phyloP scores from a whole-genome alignment of 1,284 basidiomycete genomes.

The Boletellus deceptivus region DNA sequence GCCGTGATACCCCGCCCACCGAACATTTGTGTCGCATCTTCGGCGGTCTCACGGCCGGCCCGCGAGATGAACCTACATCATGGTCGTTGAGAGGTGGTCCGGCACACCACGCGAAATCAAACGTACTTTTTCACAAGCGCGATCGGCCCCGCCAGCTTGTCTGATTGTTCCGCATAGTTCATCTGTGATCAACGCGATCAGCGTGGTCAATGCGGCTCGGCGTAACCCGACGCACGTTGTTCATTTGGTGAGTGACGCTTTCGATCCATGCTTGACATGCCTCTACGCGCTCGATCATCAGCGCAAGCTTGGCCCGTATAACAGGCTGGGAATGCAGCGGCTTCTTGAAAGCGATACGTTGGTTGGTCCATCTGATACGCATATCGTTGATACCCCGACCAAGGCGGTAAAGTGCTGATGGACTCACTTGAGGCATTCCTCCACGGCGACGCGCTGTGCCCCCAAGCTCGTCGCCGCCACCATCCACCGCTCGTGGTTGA shows the following conservation, averaged over 20 bases:
- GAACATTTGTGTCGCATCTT: conserved; percentile 65
- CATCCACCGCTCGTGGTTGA: conserved; percentile 88
- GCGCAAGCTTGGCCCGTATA: conserved; percentile 83
- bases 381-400: conserved; percentile 1
- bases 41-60: conserved; percentile 68
- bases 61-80: conserved; percentile 58
- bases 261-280: conserved; percentile 90
- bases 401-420: not conserved
- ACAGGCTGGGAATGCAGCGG: conserved; percentile 90
- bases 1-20: conserved; percentile 60
- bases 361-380: conserved; percentile 67
- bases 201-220: not conserved
- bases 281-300: conserved; percentile 89
- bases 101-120: not conserved
- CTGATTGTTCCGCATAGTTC: conserved; percentile 79
- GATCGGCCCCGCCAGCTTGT: conserved; percentile 71
- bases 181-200: conserved; percentile 45
- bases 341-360: conserved; percentile 85
- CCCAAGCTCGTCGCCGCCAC: conserved; percentile 71
- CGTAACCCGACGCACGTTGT: conserved; percentile 57
- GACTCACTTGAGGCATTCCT: conserved; percentile 74
- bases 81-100: not conserved
- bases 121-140: conserved; percentile 69
- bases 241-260: conserved; percentile 89
- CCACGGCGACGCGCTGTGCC: conserved; percentile 69